Base-by-base conservation (phyloP, 768 basidiomycete genomes). In the Macrocybe gigantea region DNA sequence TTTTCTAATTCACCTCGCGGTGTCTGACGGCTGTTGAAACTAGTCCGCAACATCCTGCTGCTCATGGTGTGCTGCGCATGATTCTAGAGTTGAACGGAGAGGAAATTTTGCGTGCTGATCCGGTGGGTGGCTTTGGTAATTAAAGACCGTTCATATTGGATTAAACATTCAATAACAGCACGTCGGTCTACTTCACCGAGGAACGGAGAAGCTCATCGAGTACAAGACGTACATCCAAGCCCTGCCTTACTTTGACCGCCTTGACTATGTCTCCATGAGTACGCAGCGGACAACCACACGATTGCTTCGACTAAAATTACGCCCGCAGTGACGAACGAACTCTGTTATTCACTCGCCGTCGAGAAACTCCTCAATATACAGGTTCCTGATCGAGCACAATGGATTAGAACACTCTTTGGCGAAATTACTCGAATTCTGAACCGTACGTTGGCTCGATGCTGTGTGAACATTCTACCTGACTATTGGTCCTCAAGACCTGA, bases 241-340 rank as follows among this genome's bases (percentile, higher is more conserved):
- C 0, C 72, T 98, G 13, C 96, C 96, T 1, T 98, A 99, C 71
- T 99, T 99, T 63, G 96, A 99, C 65, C 92, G 96, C 58, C 77
- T 98, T 50, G 96, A 99, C 74, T 99, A 99, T 58, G 95, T 98
- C 46, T 97, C 95, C 42, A 98, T 97, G 96, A 99, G 93, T 94
- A 60, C 39, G 90, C 71, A 35, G 22, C 37, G 45, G 9, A 1
- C 33, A 10, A 8, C 12, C 43, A 37, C 48, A 10, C 5, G 9
- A 32, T 40, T 38, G 37, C 45, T 35, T 43, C 43, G 13, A 11
- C 42, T 56, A 31, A 59, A 37, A 46, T 41, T 10, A 10, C 42
- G 37, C 36, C 44, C n/a, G 6, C 34, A 96, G 93, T 99, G 96
- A 98, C 96, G 32, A 99, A 98, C 65, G 96, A 99, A 64, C 80